Base-by-base conservation (phyloP, 1,284 basidiomycete species). In the Rhodotorula sp. region DNA sequence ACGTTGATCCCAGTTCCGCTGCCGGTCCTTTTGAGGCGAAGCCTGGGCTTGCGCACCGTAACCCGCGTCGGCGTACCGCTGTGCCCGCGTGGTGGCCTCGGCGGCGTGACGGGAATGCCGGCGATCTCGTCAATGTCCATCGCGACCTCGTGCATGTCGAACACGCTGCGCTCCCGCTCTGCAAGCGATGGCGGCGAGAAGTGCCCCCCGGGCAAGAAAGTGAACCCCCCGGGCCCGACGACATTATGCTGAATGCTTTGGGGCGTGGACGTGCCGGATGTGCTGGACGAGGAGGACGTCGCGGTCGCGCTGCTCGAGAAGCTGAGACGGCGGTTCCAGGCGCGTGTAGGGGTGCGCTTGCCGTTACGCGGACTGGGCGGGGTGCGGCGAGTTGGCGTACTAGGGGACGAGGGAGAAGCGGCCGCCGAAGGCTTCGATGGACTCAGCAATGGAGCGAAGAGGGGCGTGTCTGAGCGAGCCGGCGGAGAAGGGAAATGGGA, bases 1-100 rank as follows among this genome's bases (percentile, higher is more conserved):
- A 65, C 64, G 32, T 67, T 58, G 46, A 67, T 58, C 1, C 54
- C 36, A 13, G 61, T 62, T 46, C 5, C 48, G 1, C n/a, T n/a
- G n/a, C 17, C 53, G 0, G 21, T 19, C 36, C 19, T 65, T 27
- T 29, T 29, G n/a, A 41, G 10, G 22, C 32, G 53, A 29, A 8
- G 12, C 19, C 53, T 32, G 19, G 29, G 3, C 55, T 29, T 64
- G 29, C 41, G 27, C 54, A 9, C 4, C 46, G 25, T 36, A 7
- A n/a, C 34, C 15, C 22, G 21, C 34, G 10, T 19, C 36, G 13
- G 37, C 56, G n/a, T 5, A 10, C 29, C 9, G 53, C n/a, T 22
- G 21, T 27, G 13, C 36, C 48, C 32, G 15, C 25, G n/a, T 44
- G 10, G 29, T 9, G 27, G 53, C 63, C 34, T 55, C 34, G 63